A percentile compares a stretch with the other conserved stretches of the same genome.
phyloP scores from a whole-genome alignment of 768 basidiomycete genomes.

The Sistotremastrum niveocremeum region DNA sequence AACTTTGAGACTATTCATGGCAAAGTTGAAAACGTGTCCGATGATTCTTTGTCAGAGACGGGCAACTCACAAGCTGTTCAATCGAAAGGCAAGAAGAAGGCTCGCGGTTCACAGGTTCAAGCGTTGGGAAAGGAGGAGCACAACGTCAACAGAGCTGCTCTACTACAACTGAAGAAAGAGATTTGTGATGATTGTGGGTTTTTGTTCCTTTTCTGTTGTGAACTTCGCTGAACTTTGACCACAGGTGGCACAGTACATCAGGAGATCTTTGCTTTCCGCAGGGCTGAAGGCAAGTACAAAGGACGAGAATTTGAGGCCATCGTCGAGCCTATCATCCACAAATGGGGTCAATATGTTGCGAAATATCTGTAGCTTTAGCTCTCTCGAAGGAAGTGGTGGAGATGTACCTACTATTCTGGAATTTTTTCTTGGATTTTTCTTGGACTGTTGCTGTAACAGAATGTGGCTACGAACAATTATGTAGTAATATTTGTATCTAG shows the following conservation, averaged over 20 bases:
- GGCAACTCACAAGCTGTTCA: too few relatives aligned
- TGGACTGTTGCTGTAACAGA: background rate
- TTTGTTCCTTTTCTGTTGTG: background rate
- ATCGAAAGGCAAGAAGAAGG: constrained; percentile 7
- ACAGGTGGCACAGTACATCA: constrained; percentile 48
- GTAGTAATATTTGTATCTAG: background rate
- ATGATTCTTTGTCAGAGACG: too few relatives aligned
- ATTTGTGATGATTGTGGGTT: constrained; percentile 34
- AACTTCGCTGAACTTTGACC: constrained; percentile 1
- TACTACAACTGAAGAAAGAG: constrained; percentile 8
- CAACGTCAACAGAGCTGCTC: constrained; percentile 2
- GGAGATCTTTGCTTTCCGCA: constrained; percentile 67
- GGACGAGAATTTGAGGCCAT: constrained; percentile 64
- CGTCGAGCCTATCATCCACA: constrained; percentile 63
- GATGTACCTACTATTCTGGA: background rate
- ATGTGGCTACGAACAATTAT: background rate
- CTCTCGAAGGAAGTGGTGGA: background rate
- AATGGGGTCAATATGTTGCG: constrained; percentile 58
- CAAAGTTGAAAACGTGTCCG: too few relatives aligned
- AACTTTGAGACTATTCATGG: too few relatives aligned
- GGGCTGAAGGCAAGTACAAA: constrained; percentile 39
- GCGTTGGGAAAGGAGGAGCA: constrained; percentile 2
- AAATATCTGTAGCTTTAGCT: constrained; percentile 12
- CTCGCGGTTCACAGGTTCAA: background rate
- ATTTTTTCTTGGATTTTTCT: background rate